Evolutionary conservation across 2,329 filamentous ascomycete species (phyloP).

Genomic region (Fusarium robinianum): DNA sequence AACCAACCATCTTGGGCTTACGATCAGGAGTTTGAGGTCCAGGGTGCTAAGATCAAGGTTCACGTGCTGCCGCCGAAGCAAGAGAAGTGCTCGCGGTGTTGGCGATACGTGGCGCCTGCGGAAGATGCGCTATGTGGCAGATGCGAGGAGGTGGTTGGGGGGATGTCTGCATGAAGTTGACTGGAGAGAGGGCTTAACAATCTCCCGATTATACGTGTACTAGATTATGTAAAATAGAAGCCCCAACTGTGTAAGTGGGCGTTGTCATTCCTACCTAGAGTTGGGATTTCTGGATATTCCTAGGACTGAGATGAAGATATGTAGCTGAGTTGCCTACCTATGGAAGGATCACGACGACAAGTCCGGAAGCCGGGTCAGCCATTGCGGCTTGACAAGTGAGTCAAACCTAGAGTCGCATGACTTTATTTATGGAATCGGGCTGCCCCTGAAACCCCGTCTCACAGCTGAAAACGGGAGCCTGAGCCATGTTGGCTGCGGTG

Average conservation of each 20-base stretch:
- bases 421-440: constrained; percentile 12
- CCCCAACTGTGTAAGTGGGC: not conserved
- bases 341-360: not conserved
- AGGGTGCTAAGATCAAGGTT: constrained; percentile 44
- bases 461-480: constrained; percentile 16
- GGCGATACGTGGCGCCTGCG: constrained; percentile 77
- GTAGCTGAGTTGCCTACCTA: not conserved
- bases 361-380: constrained; percentile 1
- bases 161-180: not conserved
- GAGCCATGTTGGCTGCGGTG: constrained; percentile 7
- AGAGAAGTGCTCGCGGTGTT: constrained; percentile 85
- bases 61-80: constrained; percentile 54
- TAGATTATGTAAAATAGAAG: constrained; percentile 27
- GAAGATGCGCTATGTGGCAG: constrained; percentile 71
- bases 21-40: constrained; percentile 48
- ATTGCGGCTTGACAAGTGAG: constrained; percentile 13
- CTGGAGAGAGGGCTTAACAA: constrained; percentile 12
- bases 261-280: constrained; percentile 1
- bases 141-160: constrained; percentile 68
- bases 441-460: constrained; percentile 25
- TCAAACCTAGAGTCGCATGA: constrained; percentile 23
- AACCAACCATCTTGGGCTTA: constrained; percentile 47
- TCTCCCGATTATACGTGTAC: constrained; percentile 21
- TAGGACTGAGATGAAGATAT: constrained; percentile 6
- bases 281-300: constrained; percentile 12